These are phyloP conservation scores for Pseudotsuga menziesii DNA, from an alignment of 75 land plant species.

Conservation along the genomic window DNA sequence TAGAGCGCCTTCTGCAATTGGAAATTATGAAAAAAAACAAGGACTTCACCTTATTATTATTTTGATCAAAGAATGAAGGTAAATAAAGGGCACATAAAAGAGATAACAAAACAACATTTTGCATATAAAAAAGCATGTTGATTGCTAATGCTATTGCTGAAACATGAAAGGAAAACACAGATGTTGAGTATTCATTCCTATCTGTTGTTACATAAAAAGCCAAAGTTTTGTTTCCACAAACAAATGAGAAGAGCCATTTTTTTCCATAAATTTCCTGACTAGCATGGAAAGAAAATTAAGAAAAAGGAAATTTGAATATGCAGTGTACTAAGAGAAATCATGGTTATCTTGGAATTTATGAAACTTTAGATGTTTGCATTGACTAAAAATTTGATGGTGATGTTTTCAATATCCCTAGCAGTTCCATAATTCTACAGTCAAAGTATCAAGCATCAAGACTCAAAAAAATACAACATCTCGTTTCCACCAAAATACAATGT, in stretches of 20 bases:
- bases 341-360: too few relatives aligned
- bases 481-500: too few relatives aligned
- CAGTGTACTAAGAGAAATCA: too few relatives aligned
- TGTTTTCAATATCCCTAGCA: too few relatives aligned
- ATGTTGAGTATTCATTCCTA: conserved; percentile 79
- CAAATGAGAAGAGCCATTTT: conserved; percentile 20
- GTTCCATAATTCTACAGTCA: too few relatives aligned
- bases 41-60: background rate
- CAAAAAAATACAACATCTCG: too few relatives aligned
- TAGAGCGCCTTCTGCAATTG: conserved; percentile 75
- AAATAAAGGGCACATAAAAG: background rate
- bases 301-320: too few relatives aligned
- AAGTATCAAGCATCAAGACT: too few relatives aligned
- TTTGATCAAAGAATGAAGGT: background rate
- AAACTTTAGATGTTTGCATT: too few relatives aligned
- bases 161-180: conserved; percentile 97
- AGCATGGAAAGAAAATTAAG: too few relatives aligned
- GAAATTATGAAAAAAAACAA: background rate
- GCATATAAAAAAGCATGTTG: conserved; percentile 97
- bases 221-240: conserved; percentile 91
- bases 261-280: too few relatives aligned
- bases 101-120: conserved; percentile 26
- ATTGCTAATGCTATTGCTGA: conserved; percentile 94
- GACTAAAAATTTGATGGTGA: too few relatives aligned
- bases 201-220: conserved; percentile 95